Evolutionary conservation across 306 rosid species (phyloP).

Genomic region (Vigna reflexopilosa): DNA sequence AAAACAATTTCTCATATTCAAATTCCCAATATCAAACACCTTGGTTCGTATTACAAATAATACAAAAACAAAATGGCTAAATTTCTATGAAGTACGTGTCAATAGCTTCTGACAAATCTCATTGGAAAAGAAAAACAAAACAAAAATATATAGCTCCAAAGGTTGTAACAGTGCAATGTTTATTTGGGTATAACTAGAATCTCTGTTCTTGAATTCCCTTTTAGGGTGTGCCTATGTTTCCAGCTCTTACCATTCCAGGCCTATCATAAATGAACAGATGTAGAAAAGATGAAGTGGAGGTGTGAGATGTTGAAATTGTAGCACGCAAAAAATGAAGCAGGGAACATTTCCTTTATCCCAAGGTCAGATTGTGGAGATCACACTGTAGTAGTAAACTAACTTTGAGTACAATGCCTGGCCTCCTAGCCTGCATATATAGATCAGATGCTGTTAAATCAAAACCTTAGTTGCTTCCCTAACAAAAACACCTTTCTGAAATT

Average conservation of each 20-base stretch:
- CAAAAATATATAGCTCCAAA: neutral
- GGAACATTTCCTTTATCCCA: constrained; percentile 46
- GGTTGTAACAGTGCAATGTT: constrained; percentile 1
- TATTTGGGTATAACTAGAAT: constrained; percentile 23
- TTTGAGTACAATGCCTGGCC: constrained; percentile 47
- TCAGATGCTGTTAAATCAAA: constrained; percentile 18
- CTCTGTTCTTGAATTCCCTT: constrained; percentile 29
- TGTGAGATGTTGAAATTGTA: constrained; percentile 38
- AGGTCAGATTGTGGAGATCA: constrained; percentile 35
- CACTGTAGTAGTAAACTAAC: constrained; percentile 42
- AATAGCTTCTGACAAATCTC: neutral
- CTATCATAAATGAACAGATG: constrained; percentile 31
- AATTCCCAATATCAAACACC: neutral
- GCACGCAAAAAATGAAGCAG: constrained; percentile 45
- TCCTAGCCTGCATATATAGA: constrained; percentile 36
- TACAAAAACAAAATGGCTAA: neutral
- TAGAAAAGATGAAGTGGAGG: neutral
- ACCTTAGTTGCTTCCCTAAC: constrained; percentile 1
- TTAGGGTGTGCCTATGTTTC: constrained; percentile 48
- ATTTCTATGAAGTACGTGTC: neutral
- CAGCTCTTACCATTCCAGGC: constrained; percentile 37
- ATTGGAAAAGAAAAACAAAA: neutral
- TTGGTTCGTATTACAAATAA: neutral
- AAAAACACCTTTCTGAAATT: constrained; percentile 27
- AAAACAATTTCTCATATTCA: neutral